Evolutionary conservation across 1,284 basidiomycete species (phyloP).

Genomic region (Pseudozyma flocculosa): DNA sequence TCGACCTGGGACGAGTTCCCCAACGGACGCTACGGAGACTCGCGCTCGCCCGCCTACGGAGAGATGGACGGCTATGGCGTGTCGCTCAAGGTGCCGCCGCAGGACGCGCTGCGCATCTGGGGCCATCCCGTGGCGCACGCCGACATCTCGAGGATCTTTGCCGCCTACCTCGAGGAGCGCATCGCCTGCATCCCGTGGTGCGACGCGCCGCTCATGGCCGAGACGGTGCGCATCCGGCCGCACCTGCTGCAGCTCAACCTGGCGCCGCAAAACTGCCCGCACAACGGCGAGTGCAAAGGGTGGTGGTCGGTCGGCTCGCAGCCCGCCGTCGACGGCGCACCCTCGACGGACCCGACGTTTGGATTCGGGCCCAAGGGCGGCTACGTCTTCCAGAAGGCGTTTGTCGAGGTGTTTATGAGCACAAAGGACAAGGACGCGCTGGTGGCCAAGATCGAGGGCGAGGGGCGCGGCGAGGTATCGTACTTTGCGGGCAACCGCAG

Average conservation of each 20-base stretch:
- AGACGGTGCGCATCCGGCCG: conserved; percentile 78
- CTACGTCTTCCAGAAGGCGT: conserved; percentile 95
- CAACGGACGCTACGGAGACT: conserved; percentile 55
- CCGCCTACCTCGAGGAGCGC: conserved; percentile 72
- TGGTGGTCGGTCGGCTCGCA: conserved; percentile 98
- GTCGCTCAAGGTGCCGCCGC: conserved; percentile 60
- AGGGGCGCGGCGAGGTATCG: conserved; percentile 68
- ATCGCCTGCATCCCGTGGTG: conserved; percentile 82
- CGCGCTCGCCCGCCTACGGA: conserved; percentile 54
- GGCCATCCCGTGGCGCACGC: conserved; percentile 70
- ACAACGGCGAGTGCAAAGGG: conserved; percentile 12
- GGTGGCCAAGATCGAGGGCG: conserved; percentile 65
- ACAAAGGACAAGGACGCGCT: conserved; percentile 69
- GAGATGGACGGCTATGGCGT: conserved; percentile 57
- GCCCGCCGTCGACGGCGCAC: conserved; percentile 62
- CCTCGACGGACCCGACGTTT: conserved; percentile 64
- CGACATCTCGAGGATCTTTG: conserved; percentile 79
- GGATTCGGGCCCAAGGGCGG: conserved; percentile 92
- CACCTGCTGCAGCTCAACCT: conserved; percentile 73
- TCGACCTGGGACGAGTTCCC: conserved; percentile 57
- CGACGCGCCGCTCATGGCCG: conserved; percentile 75
- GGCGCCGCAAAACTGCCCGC: conserved; percentile 1
- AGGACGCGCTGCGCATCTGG: conserved; percentile 75
- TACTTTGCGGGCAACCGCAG: conserved; percentile 78
- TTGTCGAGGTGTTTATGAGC: conserved; percentile 89